Evolutionary conservation across 2,329 filamentous ascomycete species (phyloP), one percentile per base, ranked within the genome.

Genomic region (Ceratocystiopsis sp.): DNA sequence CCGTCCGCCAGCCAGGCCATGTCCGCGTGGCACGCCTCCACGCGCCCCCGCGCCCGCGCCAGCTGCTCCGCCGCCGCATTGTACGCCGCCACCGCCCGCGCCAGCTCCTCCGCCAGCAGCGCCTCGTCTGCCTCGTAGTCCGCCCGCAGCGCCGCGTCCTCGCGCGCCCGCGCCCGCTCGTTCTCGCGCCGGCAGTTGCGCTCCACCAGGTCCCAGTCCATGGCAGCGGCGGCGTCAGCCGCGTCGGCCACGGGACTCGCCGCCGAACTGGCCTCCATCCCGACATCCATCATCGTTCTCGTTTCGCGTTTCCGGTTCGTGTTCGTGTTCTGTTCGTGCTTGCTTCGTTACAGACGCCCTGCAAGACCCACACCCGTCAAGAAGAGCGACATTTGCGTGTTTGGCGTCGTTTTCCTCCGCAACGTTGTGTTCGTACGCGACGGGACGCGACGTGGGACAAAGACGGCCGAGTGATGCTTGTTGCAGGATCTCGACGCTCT

Each of bases 121-220:
- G 53, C 47, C 13, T 54, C 54, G 41, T 58, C 52, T 8, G 50
- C 48, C 18, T 54, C 50, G 41, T 58, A 59, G 15, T 60, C 55
- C 21, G 55, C 50, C 21, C 60, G 55, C 16, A 64, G 51, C 4
- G 47, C 47, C 18, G 50, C 46, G 13, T 65, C 55, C 42, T 59
- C 52, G 13, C 50, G 18, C 2, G 42, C 48, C 9, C 52, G 50
- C 13, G 45, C 41, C 6, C 15, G 41, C 15, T 37, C 43, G 17
- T 53, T 50, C 8, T 51, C 48, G 3, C 37, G 37, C 49, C 51
- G 53, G 46, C 57, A 60, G 14, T 60, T 56, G 35, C 51, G 49
- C 46, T 62, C 57, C 18, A 68, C 53, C 33, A 60, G 57, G 33
- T 59, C 55, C 54, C 65, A 66, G 14, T 46, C 33, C 14, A 37